Evolutionary conservation across 257 asterid genomes (phyloP), one percentile per base, ranked within the genome.

Genomic region (Petunia secreta): DNA sequence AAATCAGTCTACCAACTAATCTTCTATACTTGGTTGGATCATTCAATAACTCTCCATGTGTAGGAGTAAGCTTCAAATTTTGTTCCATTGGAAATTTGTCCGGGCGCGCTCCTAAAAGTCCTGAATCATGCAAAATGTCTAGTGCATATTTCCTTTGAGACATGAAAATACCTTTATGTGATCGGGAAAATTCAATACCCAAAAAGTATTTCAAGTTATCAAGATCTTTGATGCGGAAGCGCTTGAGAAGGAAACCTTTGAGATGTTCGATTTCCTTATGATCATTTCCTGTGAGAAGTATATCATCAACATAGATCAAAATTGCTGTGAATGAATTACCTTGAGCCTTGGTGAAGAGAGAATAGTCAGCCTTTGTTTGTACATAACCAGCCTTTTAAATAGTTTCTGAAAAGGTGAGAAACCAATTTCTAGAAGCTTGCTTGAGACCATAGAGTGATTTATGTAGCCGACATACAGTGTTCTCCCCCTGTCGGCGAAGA

Each of bases 341-440:
- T 62, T 77, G 78, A 7, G 25, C 50, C 7, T 82, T 82, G 41
- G 46, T 63, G 40, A 83, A 83, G 36, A 79, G 41, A 60, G 79
- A 82, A n/a, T 67, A 75, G 53, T 79, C 59, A 16, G 74, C 81
- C 38, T 78, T 62, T 11, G 86, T 79, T 54, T 83, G 37, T 77
- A 54, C 69, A 38, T 67, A 82, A 38, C 65, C 60, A 37, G 82
- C 79, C 39, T 57, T 78, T 11, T 77, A 75, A 65, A 57, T 82
- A 0, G 46, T 41, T 1, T 67, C 10, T 3, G 43, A 54, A 57
- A 66, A 77, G 4, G 65, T 82, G 13, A 52, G 50, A 50, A 68
- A 48, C 44, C 14, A 68, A 43, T 78, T 78, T 9, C 36, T 78
- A 4, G n/a, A 60, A 8, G 63, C 48, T 2, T 78, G 37, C 36